These are phyloP conservation scores for Podaxis mareebaensis DNA, from an alignment of 768 basidiomycete species.

Conservation along the genomic window DNA sequence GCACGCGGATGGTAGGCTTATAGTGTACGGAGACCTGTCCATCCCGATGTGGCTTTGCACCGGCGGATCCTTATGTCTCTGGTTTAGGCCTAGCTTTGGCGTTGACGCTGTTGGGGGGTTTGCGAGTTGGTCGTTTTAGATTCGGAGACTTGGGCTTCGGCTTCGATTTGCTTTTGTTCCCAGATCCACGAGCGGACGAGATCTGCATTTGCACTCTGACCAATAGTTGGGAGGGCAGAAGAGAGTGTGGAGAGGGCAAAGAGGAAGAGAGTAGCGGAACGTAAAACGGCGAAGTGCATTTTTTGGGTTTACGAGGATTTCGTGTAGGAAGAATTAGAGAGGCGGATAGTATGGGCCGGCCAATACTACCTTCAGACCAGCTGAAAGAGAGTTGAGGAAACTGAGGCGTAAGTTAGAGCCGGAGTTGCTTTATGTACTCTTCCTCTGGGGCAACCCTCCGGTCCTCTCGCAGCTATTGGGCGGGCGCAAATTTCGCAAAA, in stretches of 20 bases:
- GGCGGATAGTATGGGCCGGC: background rate
- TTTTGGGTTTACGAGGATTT: background rate
- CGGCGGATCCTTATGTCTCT: background rate
- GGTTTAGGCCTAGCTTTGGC: background rate
- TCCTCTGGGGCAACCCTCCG: background rate
- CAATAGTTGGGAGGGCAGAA: background rate
- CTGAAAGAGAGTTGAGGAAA: background rate
- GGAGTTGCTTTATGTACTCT: too few species aligned
- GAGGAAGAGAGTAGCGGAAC: background rate
- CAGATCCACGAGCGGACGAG: background rate
- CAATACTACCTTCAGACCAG: background rate
- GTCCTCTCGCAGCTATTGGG: background rate
- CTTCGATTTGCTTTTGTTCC: background rate
- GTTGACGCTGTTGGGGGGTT: background rate
- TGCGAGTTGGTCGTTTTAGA: background rate
- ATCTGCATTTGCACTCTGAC: background rate
- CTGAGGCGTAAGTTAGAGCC: background rate
- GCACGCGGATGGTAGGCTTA: background rate
- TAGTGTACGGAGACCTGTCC: background rate
- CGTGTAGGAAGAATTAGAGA: background rate
- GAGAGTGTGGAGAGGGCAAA: background rate
- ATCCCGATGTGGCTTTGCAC: background rate
- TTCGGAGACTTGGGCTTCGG: background rate
- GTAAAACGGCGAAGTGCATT: background rate
- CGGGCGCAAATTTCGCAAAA: too few species aligned